Evolutionary conservation across 2,329 filamentous ascomycete genomes (phyloP), one percentile per base, ranked within the genome.

Genomic region (Tolypocladium inflatum): DNA sequence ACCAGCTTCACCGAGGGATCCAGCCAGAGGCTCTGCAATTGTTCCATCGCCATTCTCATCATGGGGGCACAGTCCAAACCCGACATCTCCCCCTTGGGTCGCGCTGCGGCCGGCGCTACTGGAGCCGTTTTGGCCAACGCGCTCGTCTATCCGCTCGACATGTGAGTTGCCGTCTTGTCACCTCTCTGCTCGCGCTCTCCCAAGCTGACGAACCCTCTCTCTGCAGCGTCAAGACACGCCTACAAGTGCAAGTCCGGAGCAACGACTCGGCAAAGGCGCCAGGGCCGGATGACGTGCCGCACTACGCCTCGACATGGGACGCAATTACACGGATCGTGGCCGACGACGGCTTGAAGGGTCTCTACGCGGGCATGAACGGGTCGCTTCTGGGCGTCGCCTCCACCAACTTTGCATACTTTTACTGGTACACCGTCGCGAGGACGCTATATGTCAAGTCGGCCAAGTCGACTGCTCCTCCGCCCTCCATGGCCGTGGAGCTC

Each of bases 351-450:
- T 58, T 94, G 10, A 68, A 78, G 53, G 94, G 94, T 8, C 83
- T 99, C 9, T 99, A 99, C 68, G 85, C 89, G 56, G 94, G 94
- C 60, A 92, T 99, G 71, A 81, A 85, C 60, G 92, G 93, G 55
- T 86, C 92, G 5, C 79, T 99, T 21, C 77, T 97, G 55, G 94
- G 94, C 57, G 94, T 99, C 41, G 93, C 91, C 1, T 97, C 92
- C 33, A 97, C 93, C 56, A 99, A 99, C 74, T 99, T 99, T 71
- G 94, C 94, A 67, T 99, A 99, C 76, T 99, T 99, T 73, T 99
- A 99, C 78, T 97, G 93, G 92, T 97, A 97, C 73, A 93, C 91
- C 6, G 76, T 94, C 35, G 90, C 97, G 38, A 86, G 94, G 62
- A 85, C 85, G 19, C 74, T 96, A 23, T 97, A 97, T 72, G 74